Conservation (phyloP, 208 protist species). For the Tritrichomonas musculus region DNA sequence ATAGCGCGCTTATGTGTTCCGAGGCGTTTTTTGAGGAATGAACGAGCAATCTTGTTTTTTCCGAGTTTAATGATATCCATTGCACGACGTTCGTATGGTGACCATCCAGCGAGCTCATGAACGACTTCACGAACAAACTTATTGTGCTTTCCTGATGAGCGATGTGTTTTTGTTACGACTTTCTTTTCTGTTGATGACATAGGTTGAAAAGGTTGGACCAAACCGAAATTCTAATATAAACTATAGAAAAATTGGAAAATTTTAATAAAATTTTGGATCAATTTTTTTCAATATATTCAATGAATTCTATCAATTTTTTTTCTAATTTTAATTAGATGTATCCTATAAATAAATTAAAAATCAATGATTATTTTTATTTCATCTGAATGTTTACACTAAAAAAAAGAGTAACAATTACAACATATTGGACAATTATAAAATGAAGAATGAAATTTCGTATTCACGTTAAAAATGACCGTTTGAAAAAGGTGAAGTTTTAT, state of each 20-base stretch:
- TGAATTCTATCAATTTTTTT: neutral
- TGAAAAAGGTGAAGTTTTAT: too few species aligned
- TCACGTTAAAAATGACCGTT: too few species aligned
- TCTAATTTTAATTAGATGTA: neutral
- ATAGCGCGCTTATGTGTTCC: conserved; percentile 32
- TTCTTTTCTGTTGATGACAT: neutral
- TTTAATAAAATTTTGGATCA: neutral
- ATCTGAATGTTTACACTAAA: too few species aligned
- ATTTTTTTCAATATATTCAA: neutral
- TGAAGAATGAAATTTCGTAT: too few species aligned
- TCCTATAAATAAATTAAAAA: neutral
- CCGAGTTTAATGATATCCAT: conserved; percentile 31
- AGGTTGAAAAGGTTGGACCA: neutral
- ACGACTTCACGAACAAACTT: conserved; percentile 21
- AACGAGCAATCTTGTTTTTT: neutral
- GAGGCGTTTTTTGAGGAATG: conserved; percentile 28
- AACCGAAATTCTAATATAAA: too few species aligned
- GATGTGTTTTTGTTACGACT: neutral
- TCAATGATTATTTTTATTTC: too few species aligned
- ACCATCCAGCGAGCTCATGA: conserved; percentile 7
- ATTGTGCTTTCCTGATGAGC: conserved; percentile 1
- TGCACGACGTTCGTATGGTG: neutral
- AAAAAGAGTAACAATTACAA: too few species aligned
- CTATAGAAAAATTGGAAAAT: too few species aligned
- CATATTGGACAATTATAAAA: too few species aligned